Conservation (phyloP, 2,329 filamentous ascomycete genomes). For the Neurospora sp. region DNA sequence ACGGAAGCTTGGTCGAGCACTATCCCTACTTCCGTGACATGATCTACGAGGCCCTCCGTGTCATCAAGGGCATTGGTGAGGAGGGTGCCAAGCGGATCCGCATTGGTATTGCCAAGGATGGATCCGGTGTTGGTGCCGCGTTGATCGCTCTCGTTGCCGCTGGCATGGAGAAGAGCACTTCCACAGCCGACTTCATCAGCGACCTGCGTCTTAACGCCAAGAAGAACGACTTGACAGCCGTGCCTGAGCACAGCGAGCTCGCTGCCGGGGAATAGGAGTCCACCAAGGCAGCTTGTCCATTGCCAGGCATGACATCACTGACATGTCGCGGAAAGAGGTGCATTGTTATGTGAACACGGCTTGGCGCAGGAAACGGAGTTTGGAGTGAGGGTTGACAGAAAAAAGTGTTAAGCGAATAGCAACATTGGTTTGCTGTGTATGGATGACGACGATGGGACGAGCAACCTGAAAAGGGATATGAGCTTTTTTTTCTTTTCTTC, state of each 20-base stretch:
- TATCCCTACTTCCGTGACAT: conserved; percentile 88
- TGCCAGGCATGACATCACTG: not conserved
- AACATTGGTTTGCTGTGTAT: not conserved
- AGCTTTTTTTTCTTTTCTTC: not conserved
- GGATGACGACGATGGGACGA: not conserved
- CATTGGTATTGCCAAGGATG: conserved; percentile 95
- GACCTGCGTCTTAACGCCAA: conserved; percentile 31
- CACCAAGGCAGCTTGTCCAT: not conserved
- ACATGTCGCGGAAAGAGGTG: not conserved
- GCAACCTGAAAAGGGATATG: not conserved
- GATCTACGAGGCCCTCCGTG: conserved; percentile 71
- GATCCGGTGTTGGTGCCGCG: conserved; percentile 88
- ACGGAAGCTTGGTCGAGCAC: conserved; percentile 89
- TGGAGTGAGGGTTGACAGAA: not conserved
- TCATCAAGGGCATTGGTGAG: conserved; percentile 66
- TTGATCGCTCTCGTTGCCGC: conserved; percentile 87
- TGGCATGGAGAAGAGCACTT: conserved; percentile 41
- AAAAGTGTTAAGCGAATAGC: not conserved
- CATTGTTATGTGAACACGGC: not conserved
- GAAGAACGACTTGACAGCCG: conserved; percentile 18
- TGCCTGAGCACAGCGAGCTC: conserved; percentile 16
- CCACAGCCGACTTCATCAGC: conserved; percentile 27
- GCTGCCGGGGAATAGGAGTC: conserved; percentile 10
- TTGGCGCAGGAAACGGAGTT: not conserved
- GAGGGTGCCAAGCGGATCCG: conserved; percentile 75